phyloP scores from a whole-genome alignment of 495 filamentous ascomycete species.

The Daldinia bambusicola region DNA sequence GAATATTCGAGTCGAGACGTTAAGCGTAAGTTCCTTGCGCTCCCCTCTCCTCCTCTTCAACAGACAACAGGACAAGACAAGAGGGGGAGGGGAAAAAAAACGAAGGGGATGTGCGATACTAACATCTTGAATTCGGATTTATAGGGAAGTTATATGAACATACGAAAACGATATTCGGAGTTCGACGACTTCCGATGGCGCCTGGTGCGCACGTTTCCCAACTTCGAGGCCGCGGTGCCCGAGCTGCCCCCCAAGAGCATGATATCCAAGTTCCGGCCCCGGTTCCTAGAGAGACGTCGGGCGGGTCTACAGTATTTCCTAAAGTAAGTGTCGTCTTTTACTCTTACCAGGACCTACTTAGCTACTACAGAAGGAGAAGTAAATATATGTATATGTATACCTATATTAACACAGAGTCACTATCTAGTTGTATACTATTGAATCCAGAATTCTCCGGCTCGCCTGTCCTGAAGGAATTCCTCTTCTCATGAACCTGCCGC shows the following conservation, averaged over 20 bases:
- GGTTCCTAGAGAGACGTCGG: constrained; percentile 63
- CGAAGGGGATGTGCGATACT: not conserved
- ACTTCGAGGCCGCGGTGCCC: constrained; percentile 65
- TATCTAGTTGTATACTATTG: constrained; percentile 62
- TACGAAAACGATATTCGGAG: constrained; percentile 68
- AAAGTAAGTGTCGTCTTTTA: constrained; percentile 53
- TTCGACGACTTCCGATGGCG: constrained; percentile 63
- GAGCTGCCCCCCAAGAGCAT: constrained; percentile 66
- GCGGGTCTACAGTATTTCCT: constrained; percentile 66
- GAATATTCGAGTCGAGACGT: constrained; percentile 64
- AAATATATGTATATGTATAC: no score
- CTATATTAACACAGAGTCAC: constrained; percentile 16
- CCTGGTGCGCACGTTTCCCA: constrained; percentile 64
- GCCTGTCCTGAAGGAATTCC: constrained; percentile 66
- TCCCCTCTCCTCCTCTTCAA: no score
- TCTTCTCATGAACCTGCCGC: constrained; percentile 57
- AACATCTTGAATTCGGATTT: not conserved
- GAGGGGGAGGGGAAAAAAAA: not conserved
- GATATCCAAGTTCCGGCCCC: constrained; percentile 62
- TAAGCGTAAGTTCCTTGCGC: constrained; percentile 54
- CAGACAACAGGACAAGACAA: not conserved
- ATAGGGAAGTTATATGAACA: constrained; percentile 64
- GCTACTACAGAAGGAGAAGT: no score
- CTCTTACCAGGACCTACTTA: no score
- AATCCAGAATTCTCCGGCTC: constrained; percentile 68